Percentiles rank a stretch among this genome's conserved stretches.
phyloP scores from a whole-genome alignment of 345 rosid genomes.

The Eucalyptus brandiana region DNA sequence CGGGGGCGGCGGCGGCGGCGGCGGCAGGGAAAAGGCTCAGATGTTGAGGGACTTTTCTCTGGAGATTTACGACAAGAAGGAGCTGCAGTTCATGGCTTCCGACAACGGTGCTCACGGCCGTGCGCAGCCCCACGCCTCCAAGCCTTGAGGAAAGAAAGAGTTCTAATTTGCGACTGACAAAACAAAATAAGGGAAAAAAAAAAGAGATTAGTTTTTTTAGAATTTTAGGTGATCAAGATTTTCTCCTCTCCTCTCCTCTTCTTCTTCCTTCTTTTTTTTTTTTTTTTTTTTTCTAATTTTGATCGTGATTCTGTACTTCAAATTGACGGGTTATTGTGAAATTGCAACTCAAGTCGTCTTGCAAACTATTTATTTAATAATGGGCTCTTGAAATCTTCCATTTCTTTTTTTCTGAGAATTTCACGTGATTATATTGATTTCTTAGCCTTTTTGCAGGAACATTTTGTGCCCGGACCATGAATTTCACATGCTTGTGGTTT shows the following conservation, averaged over 20 bases:
- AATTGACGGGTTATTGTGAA: not conserved
- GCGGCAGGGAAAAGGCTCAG: constrained; percentile 13
- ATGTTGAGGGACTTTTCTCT: constrained; percentile 26
- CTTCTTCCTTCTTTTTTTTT: not conserved
- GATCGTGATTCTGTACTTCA: not conserved
- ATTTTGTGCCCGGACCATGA: not conserved
- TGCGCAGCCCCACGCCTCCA: not conserved
- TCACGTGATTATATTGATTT: not conserved
- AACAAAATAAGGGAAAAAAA: not conserved
- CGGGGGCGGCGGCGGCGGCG: not conserved
- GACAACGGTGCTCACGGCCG: not conserved
- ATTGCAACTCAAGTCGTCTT: not conserved
- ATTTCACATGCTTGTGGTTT: not conserved
- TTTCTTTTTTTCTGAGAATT: not conserved
- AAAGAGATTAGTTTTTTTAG: not conserved
- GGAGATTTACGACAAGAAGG: constrained; percentile 26
- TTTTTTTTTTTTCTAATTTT: not conserved
- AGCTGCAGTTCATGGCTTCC: constrained; percentile 24
- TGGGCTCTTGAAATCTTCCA: not conserved
- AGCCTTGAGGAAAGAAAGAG: not conserved
- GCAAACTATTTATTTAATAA: not conserved
- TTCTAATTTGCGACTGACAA: not conserved
- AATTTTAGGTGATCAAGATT: not conserved
- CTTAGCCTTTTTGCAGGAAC: not conserved
- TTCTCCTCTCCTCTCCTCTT: not conserved